Conservation (phyloP, 2,329 filamentous ascomycete genomes). For the Cladosporium sp. region DNA sequence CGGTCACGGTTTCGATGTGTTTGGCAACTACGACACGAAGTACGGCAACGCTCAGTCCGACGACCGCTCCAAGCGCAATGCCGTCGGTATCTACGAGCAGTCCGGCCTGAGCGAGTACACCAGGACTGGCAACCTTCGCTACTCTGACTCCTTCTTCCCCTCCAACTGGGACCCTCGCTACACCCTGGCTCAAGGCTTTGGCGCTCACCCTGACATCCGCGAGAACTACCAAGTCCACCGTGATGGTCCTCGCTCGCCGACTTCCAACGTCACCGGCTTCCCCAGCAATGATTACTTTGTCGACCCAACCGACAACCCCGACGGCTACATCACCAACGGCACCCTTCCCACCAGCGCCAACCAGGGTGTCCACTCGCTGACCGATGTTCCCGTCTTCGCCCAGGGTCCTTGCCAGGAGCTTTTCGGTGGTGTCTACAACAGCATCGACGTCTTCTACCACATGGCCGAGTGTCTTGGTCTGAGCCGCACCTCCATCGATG, state of each 20-base stretch:
- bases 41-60: conserved; percentile 63
- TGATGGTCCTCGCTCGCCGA: conserved; percentile 58
- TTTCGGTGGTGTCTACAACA: conserved; percentile 67
- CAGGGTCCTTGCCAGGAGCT: conserved; percentile 72
- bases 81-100: conserved; percentile 67
- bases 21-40: conserved; percentile 73
- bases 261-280: conserved; percentile 49
- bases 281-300: conserved; percentile 55
- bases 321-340: conserved; percentile 70
- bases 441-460: conserved; percentile 70
- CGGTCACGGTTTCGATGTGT: conserved; percentile 85
- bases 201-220: conserved; percentile 66
- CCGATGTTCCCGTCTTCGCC: conserved; percentile 73
- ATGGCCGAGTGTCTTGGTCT: conserved; percentile 65
- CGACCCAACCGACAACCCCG: conserved; percentile 61
- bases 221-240: conserved; percentile 72
- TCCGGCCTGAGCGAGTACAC: conserved; percentile 74
- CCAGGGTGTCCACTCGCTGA: conserved; percentile 71
- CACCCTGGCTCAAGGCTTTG: conserved; percentile 68
- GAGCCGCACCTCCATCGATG: conserved; percentile 14
- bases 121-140: conserved; percentile 55
- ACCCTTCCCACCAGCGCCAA: conserved; percentile 60
- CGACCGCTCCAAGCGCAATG: conserved; percentile 68
- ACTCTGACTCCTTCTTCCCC: conserved; percentile 72
- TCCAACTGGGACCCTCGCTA: conserved; percentile 81